Conservation (phyloP, 129 eudicot genomes). For the Tagetes patula region DNA sequence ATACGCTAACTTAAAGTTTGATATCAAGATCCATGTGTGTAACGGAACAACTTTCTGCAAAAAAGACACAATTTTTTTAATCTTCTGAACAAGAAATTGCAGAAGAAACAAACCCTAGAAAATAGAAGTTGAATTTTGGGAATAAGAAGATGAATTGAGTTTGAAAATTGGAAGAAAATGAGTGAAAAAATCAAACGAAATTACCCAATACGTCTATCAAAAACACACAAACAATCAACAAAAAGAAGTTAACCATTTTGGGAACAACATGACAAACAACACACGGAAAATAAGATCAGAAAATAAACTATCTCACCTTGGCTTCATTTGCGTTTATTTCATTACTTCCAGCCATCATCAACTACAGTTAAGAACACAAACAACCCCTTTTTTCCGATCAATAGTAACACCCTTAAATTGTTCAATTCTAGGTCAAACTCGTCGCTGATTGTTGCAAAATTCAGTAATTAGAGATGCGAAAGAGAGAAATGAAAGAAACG, state of each 20-base stretch:
- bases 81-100: no score
- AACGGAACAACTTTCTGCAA: slow-evolving; percentile 86
- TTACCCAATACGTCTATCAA: slow-evolving; percentile 25
- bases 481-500: slow-evolving; percentile 22
- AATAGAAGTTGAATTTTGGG: no score
- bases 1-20: slow-evolving; percentile 88
- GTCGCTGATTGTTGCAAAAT: background rate
- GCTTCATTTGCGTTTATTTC: slow-evolving; percentile 81
- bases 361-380: no score
- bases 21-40: slow-evolving; percentile 89
- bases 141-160: background rate
- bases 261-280: slow-evolving; percentile 38
- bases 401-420: no score
- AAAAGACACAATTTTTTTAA: slow-evolving; percentile 22
- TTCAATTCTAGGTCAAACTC: background rate
- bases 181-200: slow-evolving; percentile 13
- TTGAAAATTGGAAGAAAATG: background rate
- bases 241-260: slow-evolving; percentile 27
- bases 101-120: no score
- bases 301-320: slow-evolving; percentile 73
- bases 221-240: slow-evolving; percentile 28
- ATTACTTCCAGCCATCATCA: slow-evolving; percentile 79
- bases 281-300: slow-evolving; percentile 19
- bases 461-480: background rate
- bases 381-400: background rate